Base-by-base conservation (phyloP, 148 eudicot species). In the Polygonum maritimum region DNA sequence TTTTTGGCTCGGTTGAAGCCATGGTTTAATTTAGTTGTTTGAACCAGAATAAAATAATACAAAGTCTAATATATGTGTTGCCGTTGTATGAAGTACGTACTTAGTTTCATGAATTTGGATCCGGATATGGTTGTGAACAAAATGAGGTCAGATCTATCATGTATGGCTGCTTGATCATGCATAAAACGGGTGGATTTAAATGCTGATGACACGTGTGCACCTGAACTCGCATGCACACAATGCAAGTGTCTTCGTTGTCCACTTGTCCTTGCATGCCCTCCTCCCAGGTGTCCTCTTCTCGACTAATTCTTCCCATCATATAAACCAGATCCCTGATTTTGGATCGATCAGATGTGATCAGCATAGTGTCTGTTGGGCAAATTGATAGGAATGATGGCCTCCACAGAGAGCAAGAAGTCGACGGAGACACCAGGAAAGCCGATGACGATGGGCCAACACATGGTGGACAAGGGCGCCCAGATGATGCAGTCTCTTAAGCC, bases 381-480 rank as follows among this genome's bases (percentile, higher is more conserved):
- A 60, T 1, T 62, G 36, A 35, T 15, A 19, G 71, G 71, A 36
- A 36, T 65, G n/a, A 67, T 67, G 71, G 71, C 71, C 71, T 67
- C 71, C 21, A 67, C 21, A 8, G 86, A 76, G 16, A 86, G 79
- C 79, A 45, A 51, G 71, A 38, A 67, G 41, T 33, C 71, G 44
- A 18, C 41, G 44, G 71, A 38, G 51, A 76, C 86, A 44, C 95
- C 90, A 12, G 98, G 94, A 10, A 78, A 86, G 83, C 78, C 87
- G 36, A 84, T 86, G 92, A 75, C 87, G 13, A 51, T 83, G 77
- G 84, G 78, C 35, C 92, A 89, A 55, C 83, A 80, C 3, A 13
- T 93, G 84, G 49, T 93, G 18, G 94, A 93, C 85, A 89, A 83
- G 73, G 92, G 96, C 1, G 91, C 96, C 1, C 81, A 83, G 63